Conservation (phyloP, 805 yeast genomes). For the Vanderwaltozyma verrucispora region DNA sequence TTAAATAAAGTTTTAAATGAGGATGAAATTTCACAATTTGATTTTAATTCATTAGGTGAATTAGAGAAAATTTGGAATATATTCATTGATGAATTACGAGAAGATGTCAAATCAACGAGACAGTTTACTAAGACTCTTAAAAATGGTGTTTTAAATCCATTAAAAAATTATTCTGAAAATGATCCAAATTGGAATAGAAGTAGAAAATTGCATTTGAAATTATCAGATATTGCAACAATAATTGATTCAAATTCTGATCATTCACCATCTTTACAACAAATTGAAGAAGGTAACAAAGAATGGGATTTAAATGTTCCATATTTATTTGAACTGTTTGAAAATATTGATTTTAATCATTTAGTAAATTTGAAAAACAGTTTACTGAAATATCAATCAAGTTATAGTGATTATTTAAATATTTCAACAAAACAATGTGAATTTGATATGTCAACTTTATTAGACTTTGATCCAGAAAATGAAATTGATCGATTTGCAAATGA, state of each 20-base stretch:
- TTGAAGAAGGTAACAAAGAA: slow-evolving; percentile 37
- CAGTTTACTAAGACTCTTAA: slow-evolving; percentile 38
- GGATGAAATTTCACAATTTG: slow-evolving; percentile 40
- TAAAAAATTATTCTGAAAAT: slow-evolving; percentile 42
- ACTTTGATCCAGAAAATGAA: slow-evolving; percentile 52
- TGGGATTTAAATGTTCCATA: slow-evolving; percentile 78
- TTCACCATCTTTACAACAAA: slow-evolving; percentile 29
- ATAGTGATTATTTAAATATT: slow-evolving; percentile 41
- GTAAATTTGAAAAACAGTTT: slow-evolving; percentile 55
- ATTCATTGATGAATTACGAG: slow-evolving; percentile 31
- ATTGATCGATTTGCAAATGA: slow-evolving; percentile 43
- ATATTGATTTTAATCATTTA: slow-evolving; percentile 54
- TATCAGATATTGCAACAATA: slow-evolving; percentile 35
- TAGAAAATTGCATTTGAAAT: slow-evolving; percentile 34
- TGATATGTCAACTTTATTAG: slow-evolving; percentile 54
- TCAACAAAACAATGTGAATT: slow-evolving; percentile 45
- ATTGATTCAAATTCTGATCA: slow-evolving; percentile 33
- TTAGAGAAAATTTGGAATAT: slow-evolving; percentile 36
- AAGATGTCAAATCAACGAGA: slow-evolving; percentile 43
- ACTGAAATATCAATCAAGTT: slow-evolving; percentile 52
- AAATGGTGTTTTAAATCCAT: slow-evolving; percentile 44
- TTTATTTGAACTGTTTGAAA: slow-evolving; percentile 64
- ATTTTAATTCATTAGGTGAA: slow-evolving; percentile 39
- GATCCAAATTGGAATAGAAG: slow-evolving; percentile 48
- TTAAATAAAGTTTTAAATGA: slow-evolving; percentile 33